Conservation (phyloP, 208 protist species). For the Jaenimonas drosophilae region DNA sequence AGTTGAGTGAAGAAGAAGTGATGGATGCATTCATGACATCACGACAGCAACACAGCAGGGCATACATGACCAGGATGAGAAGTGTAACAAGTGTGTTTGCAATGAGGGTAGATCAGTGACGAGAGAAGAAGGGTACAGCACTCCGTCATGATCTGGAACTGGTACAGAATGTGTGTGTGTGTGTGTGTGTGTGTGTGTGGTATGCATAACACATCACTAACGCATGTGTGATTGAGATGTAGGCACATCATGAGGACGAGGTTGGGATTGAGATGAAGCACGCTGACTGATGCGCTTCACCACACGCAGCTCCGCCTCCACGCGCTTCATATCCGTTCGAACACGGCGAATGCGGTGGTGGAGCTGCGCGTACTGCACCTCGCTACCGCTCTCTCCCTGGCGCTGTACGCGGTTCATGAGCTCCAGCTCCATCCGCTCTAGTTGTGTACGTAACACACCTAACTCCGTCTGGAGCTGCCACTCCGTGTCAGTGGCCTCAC, state of each 20-base stretch:
- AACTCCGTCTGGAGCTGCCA: conserved; percentile 25
- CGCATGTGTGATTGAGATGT: neutral
- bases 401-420: conserved; percentile 7
- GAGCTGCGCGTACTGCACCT: conserved; percentile 32
- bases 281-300: conserved; percentile 13
- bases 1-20: too few species aligned
- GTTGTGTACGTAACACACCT: conserved; percentile 18
- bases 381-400: conserved; percentile 23
- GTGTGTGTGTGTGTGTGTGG: too few species aligned
- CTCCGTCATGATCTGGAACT: too few species aligned
- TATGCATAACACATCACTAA: too few species aligned
- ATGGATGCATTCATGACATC: too few species aligned
- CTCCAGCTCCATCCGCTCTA: conserved; percentile 42
- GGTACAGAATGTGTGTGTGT: too few species aligned
- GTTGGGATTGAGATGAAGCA: neutral
- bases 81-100: too few species aligned
- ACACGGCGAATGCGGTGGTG: conserved; percentile 34
- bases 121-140: too few species aligned
- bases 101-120: too few species aligned
- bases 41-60: too few species aligned
- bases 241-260: neutral
- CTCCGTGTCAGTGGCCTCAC: conserved; percentile 15
- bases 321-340: conserved; percentile 22
- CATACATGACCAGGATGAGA: too few species aligned
- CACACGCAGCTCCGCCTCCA: conserved; percentile 25